These are phyloP conservation scores for Rhizoclosmatium globosum DNA, from an alignment of 192 early-diverging fungal genomes.

Conservation along the genomic window DNA sequence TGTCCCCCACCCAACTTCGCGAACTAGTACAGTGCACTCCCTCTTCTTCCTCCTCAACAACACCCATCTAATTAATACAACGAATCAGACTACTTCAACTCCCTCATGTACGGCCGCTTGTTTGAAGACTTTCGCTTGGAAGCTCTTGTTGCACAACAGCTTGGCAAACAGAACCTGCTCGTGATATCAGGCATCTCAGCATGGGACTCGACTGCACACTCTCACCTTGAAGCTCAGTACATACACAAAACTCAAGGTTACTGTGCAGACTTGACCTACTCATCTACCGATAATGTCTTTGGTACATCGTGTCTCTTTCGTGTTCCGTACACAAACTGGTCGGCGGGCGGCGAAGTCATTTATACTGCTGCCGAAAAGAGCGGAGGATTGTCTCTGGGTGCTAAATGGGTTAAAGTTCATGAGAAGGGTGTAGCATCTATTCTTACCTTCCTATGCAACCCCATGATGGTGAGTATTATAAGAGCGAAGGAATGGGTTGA, in stretches of 20 bases:
- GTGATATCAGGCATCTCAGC: slow-evolving; percentile 71
- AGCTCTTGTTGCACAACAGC: slow-evolving; percentile 63
- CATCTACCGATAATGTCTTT: slow-evolving; percentile 78
- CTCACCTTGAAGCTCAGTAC: slow-evolving; percentile 75
- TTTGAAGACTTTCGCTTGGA: slow-evolving; percentile 76
- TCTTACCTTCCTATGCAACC: slow-evolving; percentile 31
- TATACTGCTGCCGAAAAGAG: slow-evolving; percentile 78
- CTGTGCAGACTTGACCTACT: slow-evolving; percentile 40
- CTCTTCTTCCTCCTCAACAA: background rate
- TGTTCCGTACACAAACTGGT: slow-evolving; percentile 60
- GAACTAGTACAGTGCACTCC: background rate
- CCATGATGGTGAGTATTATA: slow-evolving; percentile 16
- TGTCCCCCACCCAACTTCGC: background rate
- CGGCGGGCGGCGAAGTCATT: slow-evolving; percentile 58
- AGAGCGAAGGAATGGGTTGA: too few species aligned
- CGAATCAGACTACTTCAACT: slow-evolving; percentile 48
- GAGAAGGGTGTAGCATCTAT: slow-evolving; percentile 15
- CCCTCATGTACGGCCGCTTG: slow-evolving; percentile 76
- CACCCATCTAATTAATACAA: background rate
- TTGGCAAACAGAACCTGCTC: slow-evolving; percentile 63
- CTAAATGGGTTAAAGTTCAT: slow-evolving; percentile 33
- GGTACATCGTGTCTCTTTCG: slow-evolving; percentile 85
- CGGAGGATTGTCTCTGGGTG: slow-evolving; percentile 71
- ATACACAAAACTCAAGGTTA: slow-evolving; percentile 30
- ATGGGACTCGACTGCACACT: slow-evolving; percentile 59